Percentiles rank a stretch among this genome's conserved stretches.
These are phyloP conservation scores for Penicillium occitanis DNA, from an alignment of 2,329 filamentous ascomycete genomes.

Conservation along the genomic window DNA sequence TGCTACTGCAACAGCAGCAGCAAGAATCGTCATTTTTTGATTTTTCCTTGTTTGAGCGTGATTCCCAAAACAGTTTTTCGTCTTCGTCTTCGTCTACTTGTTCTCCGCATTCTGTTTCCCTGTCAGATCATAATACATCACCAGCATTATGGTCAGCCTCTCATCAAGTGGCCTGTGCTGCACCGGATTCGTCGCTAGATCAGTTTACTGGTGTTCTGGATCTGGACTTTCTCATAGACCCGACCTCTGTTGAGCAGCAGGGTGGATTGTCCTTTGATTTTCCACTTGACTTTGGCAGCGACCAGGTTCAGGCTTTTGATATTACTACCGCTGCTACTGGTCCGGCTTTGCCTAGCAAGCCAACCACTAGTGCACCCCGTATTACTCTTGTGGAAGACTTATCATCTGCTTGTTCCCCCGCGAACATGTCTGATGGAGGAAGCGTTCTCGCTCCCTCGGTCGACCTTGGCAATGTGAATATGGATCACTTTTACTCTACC, in stretches of 20 bases:
- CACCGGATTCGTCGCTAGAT: slow-evolving; percentile 15
- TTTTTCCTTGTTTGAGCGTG: slow-evolving; percentile 20
- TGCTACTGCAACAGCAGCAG: slow-evolving; percentile 5
- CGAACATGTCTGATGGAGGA: slow-evolving; percentile 17
- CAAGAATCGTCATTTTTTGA: slow-evolving; percentile 15
- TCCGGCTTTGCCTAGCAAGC: background rate
- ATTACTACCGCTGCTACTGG: background rate
- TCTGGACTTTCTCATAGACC: slow-evolving; percentile 13
- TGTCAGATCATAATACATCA: slow-evolving; percentile 15
- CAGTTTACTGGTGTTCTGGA: slow-evolving; percentile 19
- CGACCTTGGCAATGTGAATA: slow-evolving; percentile 15
- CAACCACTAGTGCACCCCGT: background rate
- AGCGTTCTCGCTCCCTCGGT: slow-evolving; percentile 9
- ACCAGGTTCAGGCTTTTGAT: slow-evolving; percentile 3
- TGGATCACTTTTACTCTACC: slow-evolving; percentile 17
- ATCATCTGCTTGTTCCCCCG: slow-evolving; percentile 13
- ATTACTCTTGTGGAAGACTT: slow-evolving; percentile 13
- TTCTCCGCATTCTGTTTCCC: slow-evolving; percentile 12
- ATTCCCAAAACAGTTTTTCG: slow-evolving; percentile 14
- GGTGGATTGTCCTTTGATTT: slow-evolving; percentile 16
- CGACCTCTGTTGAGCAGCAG: slow-evolving; percentile 9
- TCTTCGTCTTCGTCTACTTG: slow-evolving; percentile 16
- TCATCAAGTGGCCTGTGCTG: slow-evolving; percentile 10
- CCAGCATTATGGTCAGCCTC: slow-evolving; percentile 17
- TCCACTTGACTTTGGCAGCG: slow-evolving; percentile 12